Evolutionary conservation across 2,329 filamentous ascomycete genomes (phyloP).

Genomic region (Claviceps capensis): DNA sequence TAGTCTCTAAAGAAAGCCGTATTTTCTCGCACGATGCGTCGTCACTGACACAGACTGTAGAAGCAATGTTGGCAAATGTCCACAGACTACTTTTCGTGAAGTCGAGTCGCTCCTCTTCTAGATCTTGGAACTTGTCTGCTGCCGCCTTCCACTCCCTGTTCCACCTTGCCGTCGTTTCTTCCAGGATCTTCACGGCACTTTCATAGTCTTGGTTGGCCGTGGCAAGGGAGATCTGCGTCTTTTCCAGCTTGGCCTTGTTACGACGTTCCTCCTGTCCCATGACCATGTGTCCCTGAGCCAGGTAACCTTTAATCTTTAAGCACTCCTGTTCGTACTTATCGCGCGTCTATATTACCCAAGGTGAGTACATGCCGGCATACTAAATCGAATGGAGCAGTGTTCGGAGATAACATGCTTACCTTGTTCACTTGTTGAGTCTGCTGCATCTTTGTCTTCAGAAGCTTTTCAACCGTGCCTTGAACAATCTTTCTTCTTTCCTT

Average conservation of each 20-base stretch:
- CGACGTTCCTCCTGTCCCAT: slow-evolving; percentile 99
- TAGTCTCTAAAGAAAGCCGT: slow-evolving; percentile 79
- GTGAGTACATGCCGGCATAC: not conserved
- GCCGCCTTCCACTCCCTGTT: slow-evolving; percentile 97
- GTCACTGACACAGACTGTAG: slow-evolving; percentile 94
- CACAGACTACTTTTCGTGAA: slow-evolving; percentile 96
- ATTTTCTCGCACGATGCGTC: slow-evolving; percentile 96
- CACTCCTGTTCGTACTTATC: slow-evolving; percentile 97
- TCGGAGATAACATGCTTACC: slow-evolving; percentile 29
- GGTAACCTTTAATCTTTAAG: slow-evolving; percentile 93
- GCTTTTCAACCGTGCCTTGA: slow-evolving; percentile 83
- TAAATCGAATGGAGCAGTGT: not conserved
- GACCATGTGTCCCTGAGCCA: slow-evolving; percentile 98
- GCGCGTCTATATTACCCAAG: slow-evolving; percentile 45
- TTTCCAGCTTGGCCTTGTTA: slow-evolving; percentile 97
- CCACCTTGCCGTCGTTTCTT: slow-evolving; percentile 92
- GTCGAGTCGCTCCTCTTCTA: slow-evolving; percentile 92
- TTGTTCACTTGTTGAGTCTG: slow-evolving; percentile 90
- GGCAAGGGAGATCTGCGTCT: slow-evolving; percentile 92
- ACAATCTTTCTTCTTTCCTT: slow-evolving; percentile 96
- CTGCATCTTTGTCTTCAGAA: slow-evolving; percentile 84
- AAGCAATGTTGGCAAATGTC: slow-evolving; percentile 95
- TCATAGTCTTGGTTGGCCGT: slow-evolving; percentile 90
- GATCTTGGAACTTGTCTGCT: slow-evolving; percentile 96
- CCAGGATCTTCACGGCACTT: slow-evolving; percentile 76